These are phyloP conservation scores for Suillus decipiens DNA, from an alignment of 768 basidiomycete species.

Conservation along the genomic window DNA sequence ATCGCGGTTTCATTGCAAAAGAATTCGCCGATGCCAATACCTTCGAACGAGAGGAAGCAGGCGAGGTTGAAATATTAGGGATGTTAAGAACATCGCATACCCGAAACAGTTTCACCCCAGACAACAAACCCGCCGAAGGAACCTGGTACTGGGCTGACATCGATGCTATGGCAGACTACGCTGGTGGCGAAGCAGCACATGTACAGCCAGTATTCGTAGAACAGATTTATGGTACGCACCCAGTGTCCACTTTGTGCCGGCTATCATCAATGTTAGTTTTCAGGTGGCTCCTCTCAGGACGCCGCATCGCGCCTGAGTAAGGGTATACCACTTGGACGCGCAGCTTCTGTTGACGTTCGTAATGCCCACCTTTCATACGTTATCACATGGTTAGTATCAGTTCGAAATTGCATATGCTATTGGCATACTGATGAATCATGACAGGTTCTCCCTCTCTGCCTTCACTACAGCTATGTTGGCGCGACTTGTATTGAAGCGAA, in stretches of 20 bases:
- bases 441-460: slow-evolving; percentile 87
- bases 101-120: slow-evolving; percentile 83
- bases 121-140: slow-evolving; percentile 76
- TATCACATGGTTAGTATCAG: slow-evolving; percentile 75
- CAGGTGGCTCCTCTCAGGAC: slow-evolving; percentile 87
- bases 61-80: slow-evolving; percentile 74
- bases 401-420: slow-evolving; percentile 6
- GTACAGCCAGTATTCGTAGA: slow-evolving; percentile 92
- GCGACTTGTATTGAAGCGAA: slow-evolving; percentile 60
- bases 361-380: slow-evolving; percentile 97
- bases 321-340: slow-evolving; percentile 85
- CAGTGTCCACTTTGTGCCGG: background rate
- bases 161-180: slow-evolving; percentile 72
- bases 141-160: slow-evolving; percentile 95
- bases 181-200: slow-evolving; percentile 67
- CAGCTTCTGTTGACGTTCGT: slow-evolving; percentile 81
- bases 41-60: slow-evolving; percentile 40
- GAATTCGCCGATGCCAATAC: slow-evolving; percentile 45
- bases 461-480: slow-evolving; percentile 85
- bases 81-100: slow-evolving; percentile 82
- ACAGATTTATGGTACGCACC: slow-evolving; percentile 78
- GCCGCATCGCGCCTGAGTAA: slow-evolving; percentile 56
- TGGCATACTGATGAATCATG: background rate
- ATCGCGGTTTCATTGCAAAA: slow-evolving; percentile 84
- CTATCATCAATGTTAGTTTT: slow-evolving; percentile 13